Evolutionary conservation across 345 rosid species (phyloP), one percentile per base, ranked within the genome.

Genomic region (Hypericum perforatum): DNA sequence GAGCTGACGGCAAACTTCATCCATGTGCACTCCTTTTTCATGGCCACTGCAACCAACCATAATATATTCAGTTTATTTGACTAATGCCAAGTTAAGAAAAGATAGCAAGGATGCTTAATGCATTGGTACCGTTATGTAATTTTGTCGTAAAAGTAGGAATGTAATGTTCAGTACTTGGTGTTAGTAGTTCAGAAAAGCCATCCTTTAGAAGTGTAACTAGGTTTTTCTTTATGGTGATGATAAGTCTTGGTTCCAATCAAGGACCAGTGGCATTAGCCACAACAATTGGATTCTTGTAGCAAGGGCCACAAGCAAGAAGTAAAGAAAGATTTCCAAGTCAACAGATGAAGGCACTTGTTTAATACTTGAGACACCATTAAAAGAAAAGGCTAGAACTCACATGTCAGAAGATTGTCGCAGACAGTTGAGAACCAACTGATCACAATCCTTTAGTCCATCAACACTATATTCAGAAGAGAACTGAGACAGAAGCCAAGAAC

Each of bases 21-120:
- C 79, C 32, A 85, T 39, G 65, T 87, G 98, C 43, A 86, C 65
- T 8, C 95, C 95, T 63, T 80, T 84, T 65, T 90, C 89, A 56
- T 71, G 74, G 14, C 69, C 84, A 48, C 97, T 90, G 79, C 63
- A 71, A 56, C 56, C 51, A 67, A 38, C 14, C 45, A 46, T 22
- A 43, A 14, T 53, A 37, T 15, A n/a, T 60, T 54, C 9, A 3
- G 47, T 9, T 6, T 16, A 42, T 39, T 15, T 37, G 16, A 37
- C 46, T 8, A 7, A 45, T 6, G 10, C 32, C 40, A 12, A 32
- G 5, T 11, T 6, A 13, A 32, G 12, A 32, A 39, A 50, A 13
- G 11, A 50, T 22, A 36, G 5, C 10, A 16, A 61, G 52, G 22
- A 42, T 45, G 9, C 6, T 7, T 15, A 32, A 15, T 15, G 16